Evolutionary conservation across 2,329 filamentous ascomycete genomes (phyloP), one percentile per base, ranked within the genome.

Genomic region (Cyphellophora attinorum): DNA sequence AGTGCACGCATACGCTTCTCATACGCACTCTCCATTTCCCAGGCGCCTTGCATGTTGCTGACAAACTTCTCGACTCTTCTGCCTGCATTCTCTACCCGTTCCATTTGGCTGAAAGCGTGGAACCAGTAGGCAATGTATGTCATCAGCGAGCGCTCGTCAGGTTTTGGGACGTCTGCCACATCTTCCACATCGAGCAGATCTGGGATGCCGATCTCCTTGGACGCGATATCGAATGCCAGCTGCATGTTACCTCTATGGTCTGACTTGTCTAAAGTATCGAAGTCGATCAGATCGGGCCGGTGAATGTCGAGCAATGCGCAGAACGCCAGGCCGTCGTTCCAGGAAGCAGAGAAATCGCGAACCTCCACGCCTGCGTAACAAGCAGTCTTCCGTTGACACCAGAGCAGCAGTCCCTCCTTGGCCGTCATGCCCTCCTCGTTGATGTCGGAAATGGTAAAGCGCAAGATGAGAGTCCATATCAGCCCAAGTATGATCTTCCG

Each of bases 61-160:
- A 98, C 84, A 53, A 98, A 98, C 61, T 98, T 98, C 65, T 98
- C 91, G 4, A 98, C 91, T 48, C 91, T 76, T 41, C 91, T 76
- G 4, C 91, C 91, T 3, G 91, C 91, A 56, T 98, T 98, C 61
- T 98, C 91, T 6, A 98, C 91, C 57, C 89, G 83, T 64, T 98
- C 91, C 79, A 98, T 93, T 54, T 96, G 89, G 18, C 89, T 96
- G 58, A 98, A 98, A 50, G 91, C 91, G 56, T 98, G 91, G 72
- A 98, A 98, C 91, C 91, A 98, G 67, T 98, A 98, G 45, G 91
- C 91, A 51, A 98, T 98, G 60, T 98, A 98, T 1, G 91, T 98
- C 91, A 98, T 98, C 56, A 98, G 71, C 57, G 84, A 93, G 50
- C 85, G 80, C 61, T 98, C 91, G 57, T 98, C 91, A 15, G 91